These are phyloP conservation scores for Tricholoma terreum DNA, from an alignment of 768 basidiomycete genomes.

Conservation along the genomic window DNA sequence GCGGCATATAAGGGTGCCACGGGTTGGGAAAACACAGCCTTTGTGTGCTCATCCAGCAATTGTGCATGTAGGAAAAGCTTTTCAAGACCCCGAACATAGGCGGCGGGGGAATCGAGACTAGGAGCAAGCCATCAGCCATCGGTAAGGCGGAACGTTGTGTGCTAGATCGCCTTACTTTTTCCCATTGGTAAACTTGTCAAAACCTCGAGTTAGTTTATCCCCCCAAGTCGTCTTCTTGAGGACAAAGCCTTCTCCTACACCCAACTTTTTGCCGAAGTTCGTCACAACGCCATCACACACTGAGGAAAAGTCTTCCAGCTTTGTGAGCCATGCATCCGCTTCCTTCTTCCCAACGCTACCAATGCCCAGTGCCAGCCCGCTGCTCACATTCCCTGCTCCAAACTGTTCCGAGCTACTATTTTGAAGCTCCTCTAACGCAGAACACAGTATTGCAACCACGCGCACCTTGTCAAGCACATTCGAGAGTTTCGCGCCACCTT, in stretches of 20 bases:
- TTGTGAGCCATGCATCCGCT: slow-evolving; percentile 73
- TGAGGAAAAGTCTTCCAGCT: slow-evolving; percentile 76
- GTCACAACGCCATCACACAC: slow-evolving; percentile 79
- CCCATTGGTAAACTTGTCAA: slow-evolving; percentile 84
- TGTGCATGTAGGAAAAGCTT: slow-evolving; percentile 73
- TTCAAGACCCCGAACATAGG: slow-evolving; percentile 74
- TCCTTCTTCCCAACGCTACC: slow-evolving; percentile 75
- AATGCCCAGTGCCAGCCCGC: slow-evolving; percentile 70
- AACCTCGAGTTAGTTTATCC: slow-evolving; percentile 66
- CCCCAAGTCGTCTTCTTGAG: slow-evolving; percentile 81
- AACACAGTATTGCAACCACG: slow-evolving; percentile 74
- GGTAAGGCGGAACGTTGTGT: slow-evolving; percentile 1
- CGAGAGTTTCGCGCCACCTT: slow-evolving; percentile 80
- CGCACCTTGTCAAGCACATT: slow-evolving; percentile 85
- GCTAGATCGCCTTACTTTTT: slow-evolving; percentile 63
- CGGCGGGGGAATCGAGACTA: slow-evolving; percentile 85
- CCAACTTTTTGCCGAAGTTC: slow-evolving; percentile 84
- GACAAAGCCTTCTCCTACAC: slow-evolving; percentile 84
- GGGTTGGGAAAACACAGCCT: slow-evolving; percentile 64
- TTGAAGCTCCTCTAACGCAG: slow-evolving; percentile 78
- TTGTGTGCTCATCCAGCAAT: slow-evolving; percentile 84
- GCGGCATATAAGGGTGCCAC: slow-evolving; percentile 70
- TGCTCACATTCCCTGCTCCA: slow-evolving; percentile 76
- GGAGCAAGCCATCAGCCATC: slow-evolving; percentile 13
- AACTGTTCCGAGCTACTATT: slow-evolving; percentile 68